Evolutionary conservation across 441 rosid species (phyloP).

Genomic region (Gossypium gossypioides): DNA sequence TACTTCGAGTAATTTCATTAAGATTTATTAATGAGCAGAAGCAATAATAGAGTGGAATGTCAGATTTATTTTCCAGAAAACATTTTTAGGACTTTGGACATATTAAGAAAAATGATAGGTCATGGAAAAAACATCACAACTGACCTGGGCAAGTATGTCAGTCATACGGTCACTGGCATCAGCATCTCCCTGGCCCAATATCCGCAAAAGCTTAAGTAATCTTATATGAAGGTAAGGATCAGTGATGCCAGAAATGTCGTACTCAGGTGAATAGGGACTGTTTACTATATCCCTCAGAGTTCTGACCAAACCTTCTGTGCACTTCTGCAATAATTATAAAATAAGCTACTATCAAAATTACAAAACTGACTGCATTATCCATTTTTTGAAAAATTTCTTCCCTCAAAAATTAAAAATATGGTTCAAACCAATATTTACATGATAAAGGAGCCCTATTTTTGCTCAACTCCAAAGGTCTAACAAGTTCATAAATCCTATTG

Average conservation of each 20-base stretch:
- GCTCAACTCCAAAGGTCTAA: neutral
- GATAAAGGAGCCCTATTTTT: neutral
- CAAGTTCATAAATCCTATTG: neutral
- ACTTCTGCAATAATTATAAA: slow-evolving; percentile 47
- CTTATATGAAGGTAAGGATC: slow-evolving; percentile 97
- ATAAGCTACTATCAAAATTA: slow-evolving; percentile 16
- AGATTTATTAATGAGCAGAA: neutral
- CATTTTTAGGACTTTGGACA: neutral
- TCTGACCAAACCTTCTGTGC: slow-evolving; percentile 79
- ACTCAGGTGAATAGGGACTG: slow-evolving; percentile 95
- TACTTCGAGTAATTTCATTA: neutral
- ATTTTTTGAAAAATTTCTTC: slow-evolving; percentile 3
- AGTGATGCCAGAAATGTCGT: slow-evolving; percentile 91
- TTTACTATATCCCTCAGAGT: slow-evolving; percentile 75
- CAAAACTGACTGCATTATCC: slow-evolving; percentile 3
- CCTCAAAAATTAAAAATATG: neutral
- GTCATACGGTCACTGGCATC: slow-evolving; percentile 93
- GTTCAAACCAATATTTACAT: neutral
- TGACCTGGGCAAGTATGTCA: slow-evolving; percentile 97
- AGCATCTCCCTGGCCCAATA: slow-evolving; percentile 90
- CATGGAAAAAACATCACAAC: slow-evolving; percentile 15
- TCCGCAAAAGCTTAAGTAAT: slow-evolving; percentile 74
- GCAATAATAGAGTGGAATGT: neutral
- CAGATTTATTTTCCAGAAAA: neutral
- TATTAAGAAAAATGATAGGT: neutral